These are phyloP conservation scores for Boletus speciosus DNA, from an alignment of 768 basidiomycete species.

Conservation along the genomic window DNA sequence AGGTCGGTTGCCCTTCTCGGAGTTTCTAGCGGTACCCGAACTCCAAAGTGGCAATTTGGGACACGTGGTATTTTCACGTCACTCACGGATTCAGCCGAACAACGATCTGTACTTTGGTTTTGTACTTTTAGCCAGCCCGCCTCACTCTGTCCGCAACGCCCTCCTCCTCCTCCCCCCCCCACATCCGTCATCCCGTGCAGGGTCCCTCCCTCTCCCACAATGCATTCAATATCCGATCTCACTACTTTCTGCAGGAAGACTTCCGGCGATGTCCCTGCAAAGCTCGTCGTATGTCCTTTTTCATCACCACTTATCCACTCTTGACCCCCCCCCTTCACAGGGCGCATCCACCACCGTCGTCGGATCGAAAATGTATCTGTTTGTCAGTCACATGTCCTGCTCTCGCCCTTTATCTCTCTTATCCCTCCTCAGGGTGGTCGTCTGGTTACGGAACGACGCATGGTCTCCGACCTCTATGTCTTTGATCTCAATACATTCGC, in stretches of 20 bases:
- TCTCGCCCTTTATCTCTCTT: neutral
- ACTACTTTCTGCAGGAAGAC: conserved; percentile 84
- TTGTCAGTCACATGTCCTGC: conserved; percentile 47
- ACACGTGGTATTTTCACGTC: conserved; percentile 23
- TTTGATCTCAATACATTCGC: conserved; percentile 80
- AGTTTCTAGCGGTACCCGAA: conserved; percentile 15
- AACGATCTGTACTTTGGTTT: conserved; percentile 23
- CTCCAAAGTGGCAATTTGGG: neutral
- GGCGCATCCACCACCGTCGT: conserved; percentile 91
- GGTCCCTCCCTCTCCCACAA: conserved; percentile 14
- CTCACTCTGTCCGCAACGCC: conserved; percentile 13
- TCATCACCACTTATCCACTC: neutral
- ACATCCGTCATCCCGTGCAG: neutral
- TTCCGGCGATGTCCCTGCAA: conserved; percentile 81
- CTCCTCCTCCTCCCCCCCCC: conserved; percentile 3
- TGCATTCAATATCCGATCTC: conserved; percentile 87
- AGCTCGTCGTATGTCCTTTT: conserved; percentile 69
- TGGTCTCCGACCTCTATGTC: conserved; percentile 87
- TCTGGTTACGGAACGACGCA: conserved; percentile 78
- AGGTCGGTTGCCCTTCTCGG: conserved; percentile 7
- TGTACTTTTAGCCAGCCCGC: conserved; percentile 18
- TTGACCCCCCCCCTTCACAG: conserved; percentile 34
- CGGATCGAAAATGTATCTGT: conserved; percentile 85
- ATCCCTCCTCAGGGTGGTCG: conserved; percentile 68
- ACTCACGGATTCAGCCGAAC: conserved; percentile 22